Evolutionary conservation across 805 yeast genomes (phyloP).

Genomic region (Nadsonia fulvescens): DNA sequence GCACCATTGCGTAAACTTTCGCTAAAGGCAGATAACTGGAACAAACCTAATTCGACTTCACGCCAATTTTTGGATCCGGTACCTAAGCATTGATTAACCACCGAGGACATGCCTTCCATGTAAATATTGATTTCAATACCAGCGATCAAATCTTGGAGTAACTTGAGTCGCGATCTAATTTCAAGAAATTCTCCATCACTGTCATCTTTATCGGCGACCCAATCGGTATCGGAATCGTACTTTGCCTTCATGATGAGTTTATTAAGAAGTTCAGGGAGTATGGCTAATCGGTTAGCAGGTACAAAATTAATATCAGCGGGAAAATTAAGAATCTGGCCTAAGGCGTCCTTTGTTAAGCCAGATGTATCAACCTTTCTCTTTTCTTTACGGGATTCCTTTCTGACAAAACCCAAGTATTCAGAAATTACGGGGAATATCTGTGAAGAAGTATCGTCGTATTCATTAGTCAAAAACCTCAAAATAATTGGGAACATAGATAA

Average conservation of each 20-base stretch:
- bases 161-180: slow-evolving; percentile 52
- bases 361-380: slow-evolving; percentile 24
- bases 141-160: slow-evolving; percentile 71
- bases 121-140: slow-evolving; percentile 41
- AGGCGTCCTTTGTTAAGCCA: slow-evolving; percentile 16
- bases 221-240: slow-evolving; percentile 60
- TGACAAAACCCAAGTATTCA: slow-evolving; percentile 52
- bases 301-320: slow-evolving; percentile 16
- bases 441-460: slow-evolving; percentile 72
- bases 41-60: slow-evolving; percentile 69
- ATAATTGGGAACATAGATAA: slow-evolving; percentile 54
- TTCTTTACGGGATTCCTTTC: slow-evolving; percentile 28
- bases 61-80: slow-evolving; percentile 38
- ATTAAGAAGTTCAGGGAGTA: slow-evolving; percentile 44
- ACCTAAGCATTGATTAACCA: slow-evolving; percentile 34
- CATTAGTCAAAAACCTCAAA: slow-evolving; percentile 55
- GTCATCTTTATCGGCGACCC: slow-evolving; percentile 44
- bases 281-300: slow-evolving; percentile 25
- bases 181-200: slow-evolving; percentile 65
- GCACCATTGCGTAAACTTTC: slow-evolving; percentile 66
- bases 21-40: slow-evolving; percentile 58
- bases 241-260: slow-evolving; percentile 64
- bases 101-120: slow-evolving; percentile 37
- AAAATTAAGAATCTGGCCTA: slow-evolving; percentile 12
- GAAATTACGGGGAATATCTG: slow-evolving; percentile 72